Evolutionary conservation across 2,329 filamentous ascomycete genomes (phyloP).

Genomic region (Clarireedia hainanense): DNA sequence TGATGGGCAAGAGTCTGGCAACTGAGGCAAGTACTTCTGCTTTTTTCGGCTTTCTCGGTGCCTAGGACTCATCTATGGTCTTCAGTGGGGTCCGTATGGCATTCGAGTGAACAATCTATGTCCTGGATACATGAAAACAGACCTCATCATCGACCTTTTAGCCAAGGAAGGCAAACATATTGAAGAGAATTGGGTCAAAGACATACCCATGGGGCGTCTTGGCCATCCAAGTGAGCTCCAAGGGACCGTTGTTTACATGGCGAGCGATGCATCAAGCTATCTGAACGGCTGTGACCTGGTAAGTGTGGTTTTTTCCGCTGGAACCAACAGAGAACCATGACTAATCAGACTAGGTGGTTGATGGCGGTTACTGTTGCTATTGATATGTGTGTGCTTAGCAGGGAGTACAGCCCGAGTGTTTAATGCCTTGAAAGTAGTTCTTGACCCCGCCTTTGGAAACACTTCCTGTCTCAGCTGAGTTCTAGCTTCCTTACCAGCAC

Average conservation of each 20-base stretch:
- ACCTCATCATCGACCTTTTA: conserved; percentile 28
- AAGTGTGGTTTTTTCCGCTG: conserved; percentile 1
- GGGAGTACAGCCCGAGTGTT: not conserved
- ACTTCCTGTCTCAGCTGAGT: not conserved
- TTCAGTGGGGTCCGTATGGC: conserved; percentile 51
- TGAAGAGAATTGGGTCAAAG: conserved; percentile 30
- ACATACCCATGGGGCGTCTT: conserved; percentile 31
- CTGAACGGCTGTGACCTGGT: conserved; percentile 22
- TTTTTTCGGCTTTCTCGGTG: not conserved
- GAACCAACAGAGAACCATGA: not conserved
- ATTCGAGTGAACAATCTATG: conserved; percentile 61
- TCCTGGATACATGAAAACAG: conserved; percentile 44
- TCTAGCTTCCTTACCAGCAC: not conserved
- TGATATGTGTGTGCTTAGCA: not conserved
- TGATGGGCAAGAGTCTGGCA: conserved; percentile 51
- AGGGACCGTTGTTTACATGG: conserved; percentile 29
- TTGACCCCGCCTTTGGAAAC: not conserved
- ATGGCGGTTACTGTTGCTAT: conserved; percentile 13
- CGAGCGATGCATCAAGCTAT: conserved; percentile 22
- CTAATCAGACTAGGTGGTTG: conserved; percentile 14
- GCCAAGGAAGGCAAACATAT: conserved; percentile 32
- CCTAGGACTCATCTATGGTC: not conserved
- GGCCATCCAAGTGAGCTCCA: conserved; percentile 33
- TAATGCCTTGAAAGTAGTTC: not conserved
- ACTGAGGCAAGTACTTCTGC: conserved; percentile 30